Percentiles rank a stretch among this genome's conserved stretches.
Conservation (phyloP, 2,329 filamentous ascomycete species). For the Diaporthe nobilis region DNA sequence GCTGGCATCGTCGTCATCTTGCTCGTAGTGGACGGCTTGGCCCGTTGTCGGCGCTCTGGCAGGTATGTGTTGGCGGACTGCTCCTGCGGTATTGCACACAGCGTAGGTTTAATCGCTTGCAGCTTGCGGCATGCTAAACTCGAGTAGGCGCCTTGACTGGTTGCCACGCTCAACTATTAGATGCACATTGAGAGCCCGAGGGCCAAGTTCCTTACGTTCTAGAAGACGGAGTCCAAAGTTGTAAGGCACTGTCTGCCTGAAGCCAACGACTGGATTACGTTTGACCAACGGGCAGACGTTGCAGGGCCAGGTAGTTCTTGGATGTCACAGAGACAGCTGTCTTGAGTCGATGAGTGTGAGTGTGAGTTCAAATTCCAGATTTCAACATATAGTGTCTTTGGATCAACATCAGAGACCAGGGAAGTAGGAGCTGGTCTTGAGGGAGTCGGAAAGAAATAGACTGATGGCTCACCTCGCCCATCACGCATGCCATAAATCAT, state of each 20-base stretch:
- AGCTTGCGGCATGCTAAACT: background rate
- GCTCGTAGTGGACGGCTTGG: background rate
- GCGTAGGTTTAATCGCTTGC: background rate
- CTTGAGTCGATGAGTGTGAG: background rate
- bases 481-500: background rate
- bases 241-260: background rate
- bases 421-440: background rate
- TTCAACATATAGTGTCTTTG: background rate
- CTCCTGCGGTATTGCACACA: background rate
- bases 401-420: background rate
- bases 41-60: slow-evolving; percentile 11
- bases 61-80: background rate
- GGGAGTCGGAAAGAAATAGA: background rate
- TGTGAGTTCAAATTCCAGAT: background rate
- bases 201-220: background rate
- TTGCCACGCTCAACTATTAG: background rate
- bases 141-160: background rate
- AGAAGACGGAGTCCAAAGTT: background rate
- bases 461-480: background rate
- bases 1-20: slow-evolving; percentile 19
- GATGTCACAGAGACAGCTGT: background rate
- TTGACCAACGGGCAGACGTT: background rate
- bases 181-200: background rate
- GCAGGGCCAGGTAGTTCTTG: background rate
- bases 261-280: background rate